Evolutionary conservation across 192 early-diverging fungal genomes (phyloP), one percentile per base, ranked within the genome.

Genomic region (Dissophora globulifera): DNA sequence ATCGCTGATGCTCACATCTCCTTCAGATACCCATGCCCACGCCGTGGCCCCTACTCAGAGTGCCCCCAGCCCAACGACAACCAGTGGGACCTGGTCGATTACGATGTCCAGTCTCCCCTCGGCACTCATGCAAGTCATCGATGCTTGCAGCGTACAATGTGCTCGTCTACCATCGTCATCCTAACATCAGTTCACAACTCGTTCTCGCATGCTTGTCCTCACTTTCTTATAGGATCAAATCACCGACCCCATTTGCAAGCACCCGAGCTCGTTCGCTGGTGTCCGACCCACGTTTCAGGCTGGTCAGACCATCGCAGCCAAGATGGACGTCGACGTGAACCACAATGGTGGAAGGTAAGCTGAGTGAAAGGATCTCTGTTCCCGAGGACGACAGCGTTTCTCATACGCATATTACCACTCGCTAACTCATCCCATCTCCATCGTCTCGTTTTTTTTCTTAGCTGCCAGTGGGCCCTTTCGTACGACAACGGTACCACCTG

Each of bases 251-350:
- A 75, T 75, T 35, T 75, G 71, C 57, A 75, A 75, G 71, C 63
- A 66, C 27, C 29, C 71, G 8, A 41, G 43, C 26, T 75, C 71
- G 20, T 75, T 75, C 32, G 54, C 62, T n/a, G 71, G 71, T 54
- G 58, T 75, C 43, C 71, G 71, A 10, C 71, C 71, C n/a, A 58
- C 57, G 31, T 75, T 75, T 62, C n/a, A 15, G n/a, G 71, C 71
- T 41, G 71, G 71, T 9, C 50, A 65, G 13, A 66, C 57, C 9
- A 32, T 75, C 17, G 17, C 47, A 3, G 43, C 71, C 42, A 59
- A 75, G 71, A 75, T 75, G 71, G 62, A 65, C 31, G 71, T 75
- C 27, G 62, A 75, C 55, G 71, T 75, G 6, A 75, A 75, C 57
- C 71, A 75, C 42, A 46, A 32, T 5, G 71, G 71, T 40, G 71